phyloP scores from a whole-genome alignment of 495 filamentous ascomycete species.

The Diplogelasinospora grovesii region DNA sequence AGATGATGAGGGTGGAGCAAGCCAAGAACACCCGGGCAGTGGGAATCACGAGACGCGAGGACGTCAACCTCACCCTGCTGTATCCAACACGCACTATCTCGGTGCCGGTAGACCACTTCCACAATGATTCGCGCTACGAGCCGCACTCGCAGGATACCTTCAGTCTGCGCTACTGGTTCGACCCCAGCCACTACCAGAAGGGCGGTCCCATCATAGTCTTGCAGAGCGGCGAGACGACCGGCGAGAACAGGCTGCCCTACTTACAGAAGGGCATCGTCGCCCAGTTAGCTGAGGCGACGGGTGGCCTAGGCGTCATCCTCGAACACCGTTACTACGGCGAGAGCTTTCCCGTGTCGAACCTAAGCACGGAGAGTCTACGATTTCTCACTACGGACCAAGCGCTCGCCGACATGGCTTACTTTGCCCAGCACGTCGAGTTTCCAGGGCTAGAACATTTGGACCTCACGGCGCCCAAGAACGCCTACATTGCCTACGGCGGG shows the following conservation, averaged over 20 bases:
- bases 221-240: slow-evolving; percentile 57
- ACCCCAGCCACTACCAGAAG: slow-evolving; percentile 54
- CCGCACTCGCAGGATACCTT: slow-evolving; percentile 58
- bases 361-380: slow-evolving; percentile 58
- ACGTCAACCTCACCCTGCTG: slow-evolving; percentile 7
- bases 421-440: slow-evolving; percentile 60
- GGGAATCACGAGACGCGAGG: too few species aligned
- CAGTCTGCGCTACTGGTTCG: slow-evolving; percentile 66
- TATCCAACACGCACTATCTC: slow-evolving; percentile 49
- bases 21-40: too few species aligned
- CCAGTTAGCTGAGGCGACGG: slow-evolving; percentile 54
- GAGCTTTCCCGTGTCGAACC: slow-evolving; percentile 51
- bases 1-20: too few species aligned
- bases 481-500: slow-evolving; percentile 68
- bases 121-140: slow-evolving; percentile 60
- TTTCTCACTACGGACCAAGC: slow-evolving; percentile 74
- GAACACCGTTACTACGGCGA: slow-evolving; percentile 71
- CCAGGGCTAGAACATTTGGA: slow-evolving; percentile 55
- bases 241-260: slow-evolving; percentile 49
- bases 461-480: slow-evolving; percentile 48
- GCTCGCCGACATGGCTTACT: slow-evolving; percentile 65
- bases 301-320: slow-evolving; percentile 65
- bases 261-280: slow-evolving; percentile 64
- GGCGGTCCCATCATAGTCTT: slow-evolving; percentile 72
- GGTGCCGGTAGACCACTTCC: slow-evolving; percentile 69